phyloP scores from a whole-genome alignment of 2,329 filamentous ascomycete species.

The Xylaria sp. region DNA sequence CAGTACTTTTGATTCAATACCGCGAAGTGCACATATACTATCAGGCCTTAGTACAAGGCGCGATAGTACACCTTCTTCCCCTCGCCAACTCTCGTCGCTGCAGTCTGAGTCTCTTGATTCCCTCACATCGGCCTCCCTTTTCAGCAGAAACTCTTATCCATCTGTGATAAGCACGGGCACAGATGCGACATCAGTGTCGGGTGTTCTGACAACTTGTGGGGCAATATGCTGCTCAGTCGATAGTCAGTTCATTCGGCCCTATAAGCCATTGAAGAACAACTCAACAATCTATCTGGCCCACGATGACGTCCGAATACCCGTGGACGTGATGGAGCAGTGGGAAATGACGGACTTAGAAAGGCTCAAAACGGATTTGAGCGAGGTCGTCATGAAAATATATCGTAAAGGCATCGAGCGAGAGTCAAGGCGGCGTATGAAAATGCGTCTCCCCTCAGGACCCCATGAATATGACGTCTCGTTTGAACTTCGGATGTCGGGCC shows the following conservation, averaged over 20 bases:
- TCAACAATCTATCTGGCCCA: slow-evolving; percentile 11
- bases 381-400: slow-evolving; percentile 18
- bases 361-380: slow-evolving; percentile 17
- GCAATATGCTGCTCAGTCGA: slow-evolving; percentile 7
- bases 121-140: slow-evolving; percentile 14
- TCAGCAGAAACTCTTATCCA: slow-evolving; percentile 18
- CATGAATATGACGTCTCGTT: slow-evolving; percentile 20
- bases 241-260: background rate
- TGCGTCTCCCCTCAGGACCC: background rate
- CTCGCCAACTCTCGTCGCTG: background rate
- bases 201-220: background rate
- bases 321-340: slow-evolving; percentile 17
- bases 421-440: slow-evolving; percentile 1
- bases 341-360: slow-evolving; percentile 11
- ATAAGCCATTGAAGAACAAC: slow-evolving; percentile 16
- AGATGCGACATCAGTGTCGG: slow-evolving; percentile 17
- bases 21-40: background rate
- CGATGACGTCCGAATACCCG: slow-evolving; percentile 15
- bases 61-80: background rate
- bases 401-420: slow-evolving; percentile 20
- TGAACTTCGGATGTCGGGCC: slow-evolving; percentile 22
- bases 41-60: background rate
- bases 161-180: slow-evolving; percentile 14
- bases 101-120: slow-evolving; percentile 7
- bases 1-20: background rate